Percentiles rank a stretch among this genome's conserved stretches.
phyloP scores from a whole-genome alignment of 441 rosid genomes.

The Theobroma grandiflorum region DNA sequence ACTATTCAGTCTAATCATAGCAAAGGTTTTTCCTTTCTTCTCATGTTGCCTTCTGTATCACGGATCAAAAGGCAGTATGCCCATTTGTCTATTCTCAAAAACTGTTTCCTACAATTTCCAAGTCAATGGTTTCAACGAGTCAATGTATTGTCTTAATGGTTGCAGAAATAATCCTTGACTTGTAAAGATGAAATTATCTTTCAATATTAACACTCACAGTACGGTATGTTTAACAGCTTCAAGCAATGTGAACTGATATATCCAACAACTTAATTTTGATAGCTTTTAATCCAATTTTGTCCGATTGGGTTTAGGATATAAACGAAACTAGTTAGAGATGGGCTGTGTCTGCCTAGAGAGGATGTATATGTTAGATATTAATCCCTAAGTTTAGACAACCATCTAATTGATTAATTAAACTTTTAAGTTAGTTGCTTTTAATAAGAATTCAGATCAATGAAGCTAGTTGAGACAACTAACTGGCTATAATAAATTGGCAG shows the following conservation, averaged over 20 bases:
- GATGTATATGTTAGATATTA: neutral
- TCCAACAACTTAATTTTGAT: neutral
- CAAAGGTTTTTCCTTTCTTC: neutral
- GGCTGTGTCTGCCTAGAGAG: neutral
- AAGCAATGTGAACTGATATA: neutral
- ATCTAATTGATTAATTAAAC: neutral
- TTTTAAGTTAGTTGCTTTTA: neutral
- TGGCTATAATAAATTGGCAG: neutral
- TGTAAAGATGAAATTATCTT: neutral
- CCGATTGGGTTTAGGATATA: neutral
- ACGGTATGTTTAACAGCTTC: neutral
- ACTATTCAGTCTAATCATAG: neutral
- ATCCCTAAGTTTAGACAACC: neutral
- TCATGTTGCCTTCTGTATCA: neutral
- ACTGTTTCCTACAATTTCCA: too few relatives aligned
- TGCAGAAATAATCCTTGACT: neutral
- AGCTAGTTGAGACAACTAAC: neutral
- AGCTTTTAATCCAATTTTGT: neutral
- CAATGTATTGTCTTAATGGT: neutral
- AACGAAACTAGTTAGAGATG: neutral
- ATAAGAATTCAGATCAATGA: neutral
- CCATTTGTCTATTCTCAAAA: neutral
- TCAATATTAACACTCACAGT: neutral
- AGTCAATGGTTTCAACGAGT: neutral
- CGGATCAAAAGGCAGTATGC: neutral